A percentile compares a stretch with the other conserved stretches of the same genome.
Conservation (phyloP, 257 asterid species). For the Nicotiana benthamiana region DNA sequence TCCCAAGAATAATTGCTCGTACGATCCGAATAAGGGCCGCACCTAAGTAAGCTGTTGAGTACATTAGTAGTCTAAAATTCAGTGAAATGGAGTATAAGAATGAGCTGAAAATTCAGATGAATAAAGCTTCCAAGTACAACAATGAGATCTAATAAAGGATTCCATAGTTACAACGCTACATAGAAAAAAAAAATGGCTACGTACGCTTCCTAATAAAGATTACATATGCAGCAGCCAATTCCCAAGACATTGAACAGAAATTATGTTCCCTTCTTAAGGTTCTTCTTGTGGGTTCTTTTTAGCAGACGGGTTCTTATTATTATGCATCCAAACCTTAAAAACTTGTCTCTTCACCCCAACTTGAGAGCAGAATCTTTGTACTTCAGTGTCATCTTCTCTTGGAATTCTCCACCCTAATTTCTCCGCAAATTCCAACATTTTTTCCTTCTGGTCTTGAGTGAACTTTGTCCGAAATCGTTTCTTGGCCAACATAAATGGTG, state of each 20-base stretch:
- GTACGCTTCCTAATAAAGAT: constrained; percentile 1
- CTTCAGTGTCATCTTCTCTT: constrained; percentile 72
- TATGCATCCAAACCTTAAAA: constrained; percentile 96
- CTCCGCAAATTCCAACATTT: constrained; percentile 85
- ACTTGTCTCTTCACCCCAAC: constrained; percentile 86
- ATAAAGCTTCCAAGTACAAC: background rate
- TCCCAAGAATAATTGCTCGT: no score
- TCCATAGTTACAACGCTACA: constrained; percentile 1
- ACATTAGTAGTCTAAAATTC: background rate
- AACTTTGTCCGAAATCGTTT: constrained; percentile 71
- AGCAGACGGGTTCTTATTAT: constrained; percentile 50
- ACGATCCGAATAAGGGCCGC: no score
- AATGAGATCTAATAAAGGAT: background rate
- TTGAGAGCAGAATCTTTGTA: constrained; percentile 78
- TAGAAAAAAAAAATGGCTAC: background rate
- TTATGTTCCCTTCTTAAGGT: background rate
- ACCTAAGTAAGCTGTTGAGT: background rate
- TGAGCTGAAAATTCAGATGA: background rate
- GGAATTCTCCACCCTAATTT: constrained; percentile 93
- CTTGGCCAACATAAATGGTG: constrained; percentile 46
- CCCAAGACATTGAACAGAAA: background rate
- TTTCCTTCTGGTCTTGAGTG: constrained; percentile 77
- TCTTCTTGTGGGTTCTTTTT: constrained; percentile 23
- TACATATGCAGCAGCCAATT: constrained; percentile 1
- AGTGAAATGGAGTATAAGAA: background rate